Evolutionary conservation across 1,284 basidiomycete genomes (phyloP), one percentile per base, ranked within the genome.

Genomic region (Apiotrichum montevideense): DNA sequence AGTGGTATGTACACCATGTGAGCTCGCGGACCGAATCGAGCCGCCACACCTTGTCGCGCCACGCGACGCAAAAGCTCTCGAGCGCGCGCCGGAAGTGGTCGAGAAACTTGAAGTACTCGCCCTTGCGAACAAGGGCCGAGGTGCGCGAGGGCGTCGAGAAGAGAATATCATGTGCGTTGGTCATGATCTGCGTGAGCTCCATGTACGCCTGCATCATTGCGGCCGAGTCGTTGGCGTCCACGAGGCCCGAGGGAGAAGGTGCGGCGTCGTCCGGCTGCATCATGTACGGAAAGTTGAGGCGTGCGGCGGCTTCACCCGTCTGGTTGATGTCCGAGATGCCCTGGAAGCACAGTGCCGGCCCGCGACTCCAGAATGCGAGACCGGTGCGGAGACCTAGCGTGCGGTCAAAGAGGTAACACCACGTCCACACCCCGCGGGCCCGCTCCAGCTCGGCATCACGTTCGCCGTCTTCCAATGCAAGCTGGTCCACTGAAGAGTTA

Each of bases 171-270:
- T 78, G 76, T 1, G 75, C 75, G 55, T 73, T 75, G 6, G 77
- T 77, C 77, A 78, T 78, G 57, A 75, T 77, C 56, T 78, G 74
- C 33, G 74, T 77, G 21, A 78, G 62, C 55, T 78, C 77, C 50
- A 73, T 67, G 14, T 68, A 56, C 8, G 68, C 66, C 53, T 74
- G 72, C 65, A 74, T 71, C 46, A 73, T 52, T 15, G 68, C 66
- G 10, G 72, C 71, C 39, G 65, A 69, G 57, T 70, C 68, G 55
- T 63, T 58, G 37, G 52, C 41, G 55, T 58, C 62, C 11, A 53
- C 21, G 14, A 49, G 47, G 3, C 46, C 34, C 14, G 40, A 35
- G 9, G 53, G 58, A 2, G 57, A 48, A 9, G 47, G 37, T 14
- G 53, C 45, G 6, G 35, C n/a, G 32, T 44, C 42, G 39, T 37